Base-by-base conservation (phyloP, 257 asterid genomes). In the Fraxinus excelsior region DNA sequence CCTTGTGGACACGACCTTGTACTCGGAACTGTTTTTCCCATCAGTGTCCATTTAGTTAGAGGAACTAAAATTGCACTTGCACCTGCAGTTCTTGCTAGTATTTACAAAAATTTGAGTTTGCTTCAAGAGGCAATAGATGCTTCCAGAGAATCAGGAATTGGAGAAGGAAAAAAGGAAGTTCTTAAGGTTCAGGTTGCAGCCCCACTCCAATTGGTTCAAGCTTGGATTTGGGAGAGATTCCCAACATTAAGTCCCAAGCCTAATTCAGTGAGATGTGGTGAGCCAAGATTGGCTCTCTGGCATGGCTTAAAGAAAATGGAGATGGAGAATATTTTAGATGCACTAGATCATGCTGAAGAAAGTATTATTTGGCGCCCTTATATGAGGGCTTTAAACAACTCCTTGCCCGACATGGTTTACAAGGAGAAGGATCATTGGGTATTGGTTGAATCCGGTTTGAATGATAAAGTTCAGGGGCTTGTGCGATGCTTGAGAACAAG, bases 171-270 rank as follows among this genome's bases (percentile, higher is more conserved):
- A 19, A 31, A 53, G 2, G 13, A 18, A 2, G 32, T 69, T 79
- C 10, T 66, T 37, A 26, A 60, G 28, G 70, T 74, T 38, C 21
- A 23, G 8, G 67, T 79, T 53, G n/a, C 72, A 0, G 76, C 79
- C 12, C 82, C 76, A 2, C 46, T 89, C 9, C 78, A 74, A 2
- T 71, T 84, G 23, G 70, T 88, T 53, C 90, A 83, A 66, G 71
- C 75, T 28, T 88, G 95, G 91, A 81, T 76, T 19, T 86, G 86
- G 87, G 91, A 86, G 70, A 85, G 92, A 13, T 84, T 85, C 21
- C 82, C 84, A 0, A 1, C 40, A 0, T 71, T 86, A n/a, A 40
- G 44, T 31, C 82, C 74, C 8, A 68, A 49, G 16, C 83, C 85
- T 3, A 62, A 46, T 32, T 14, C 71, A 4, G 11, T 68, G 4